Evolutionary conservation across 1,139 yeast genomes (phyloP).

Genomic region (Kazachstania sp.): DNA sequence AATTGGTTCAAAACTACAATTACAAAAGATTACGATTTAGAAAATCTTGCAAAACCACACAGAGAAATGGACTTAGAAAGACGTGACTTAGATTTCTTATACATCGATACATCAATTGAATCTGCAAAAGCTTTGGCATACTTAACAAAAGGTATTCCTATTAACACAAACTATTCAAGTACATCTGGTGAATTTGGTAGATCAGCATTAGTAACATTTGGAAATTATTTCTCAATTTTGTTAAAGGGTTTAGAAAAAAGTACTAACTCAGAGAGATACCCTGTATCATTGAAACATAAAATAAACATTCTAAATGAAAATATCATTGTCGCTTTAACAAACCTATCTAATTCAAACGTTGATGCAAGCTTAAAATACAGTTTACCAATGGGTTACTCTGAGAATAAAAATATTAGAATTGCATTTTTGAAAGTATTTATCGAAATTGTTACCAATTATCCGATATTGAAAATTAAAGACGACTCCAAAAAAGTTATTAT

Average conservation of each 20-base stretch:
- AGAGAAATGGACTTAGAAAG: slow-evolving; percentile 28
- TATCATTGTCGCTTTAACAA: slow-evolving; percentile 60
- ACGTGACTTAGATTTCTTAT: slow-evolving; percentile 47
- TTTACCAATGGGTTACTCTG: slow-evolving; percentile 70
- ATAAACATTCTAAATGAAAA: slow-evolving; percentile 50
- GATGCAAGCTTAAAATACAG: slow-evolving; percentile 74
- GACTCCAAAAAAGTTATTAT: slow-evolving; percentile 29
- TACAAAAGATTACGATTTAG: slow-evolving; percentile 30
- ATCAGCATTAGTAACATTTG: slow-evolving; percentile 58
- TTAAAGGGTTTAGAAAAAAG: slow-evolving; percentile 63
- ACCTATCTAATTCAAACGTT: slow-evolving; percentile 63
- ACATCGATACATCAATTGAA: slow-evolving; percentile 59
- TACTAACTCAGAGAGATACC: slow-evolving; percentile 30
- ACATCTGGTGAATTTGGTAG: slow-evolving; percentile 48
- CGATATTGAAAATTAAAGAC: slow-evolving; percentile 17
- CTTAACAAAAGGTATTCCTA: slow-evolving; percentile 46
- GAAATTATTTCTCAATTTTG: slow-evolving; percentile 62
- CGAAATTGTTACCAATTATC: slow-evolving; percentile 46
- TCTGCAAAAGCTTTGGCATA: slow-evolving; percentile 50
- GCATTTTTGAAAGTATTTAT: slow-evolving; percentile 73
- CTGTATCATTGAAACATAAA: slow-evolving; percentile 41
- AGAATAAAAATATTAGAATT: slow-evolving; percentile 53
- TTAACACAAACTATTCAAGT: slow-evolving; percentile 56
- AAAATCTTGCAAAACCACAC: slow-evolving; percentile 26
- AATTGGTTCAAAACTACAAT: slow-evolving; percentile 61